phyloP scores from a whole-genome alignment of 176 grass and related monocot genomes.

The Juncus inflexus region DNA sequence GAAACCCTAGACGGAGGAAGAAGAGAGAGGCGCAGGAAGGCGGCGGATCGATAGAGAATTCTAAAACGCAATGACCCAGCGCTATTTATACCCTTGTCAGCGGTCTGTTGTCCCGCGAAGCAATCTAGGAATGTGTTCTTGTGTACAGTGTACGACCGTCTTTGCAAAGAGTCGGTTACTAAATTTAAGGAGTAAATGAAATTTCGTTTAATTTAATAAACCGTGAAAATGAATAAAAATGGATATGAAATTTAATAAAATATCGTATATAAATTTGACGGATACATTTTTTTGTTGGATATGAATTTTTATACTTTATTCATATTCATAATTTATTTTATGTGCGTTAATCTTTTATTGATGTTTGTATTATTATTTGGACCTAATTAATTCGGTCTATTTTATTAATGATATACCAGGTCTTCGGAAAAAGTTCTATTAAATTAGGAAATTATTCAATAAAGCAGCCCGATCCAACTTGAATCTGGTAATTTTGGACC shows the following conservation, averaged over 20 bases:
- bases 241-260: no score
- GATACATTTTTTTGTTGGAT: no score
- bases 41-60: conserved; percentile 39
- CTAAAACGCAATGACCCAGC: background rate
- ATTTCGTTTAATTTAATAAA: no score
- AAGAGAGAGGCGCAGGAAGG: conserved; percentile 7
- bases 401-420: background rate
- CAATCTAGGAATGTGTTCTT: background rate
- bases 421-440: background rate
- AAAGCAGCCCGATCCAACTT: background rate
- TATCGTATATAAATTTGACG: no score
- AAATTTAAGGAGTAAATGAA: no score
- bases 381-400: background rate
- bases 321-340: no score
- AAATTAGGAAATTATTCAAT: conserved; percentile 5
- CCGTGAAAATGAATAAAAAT: no score
- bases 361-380: no score
- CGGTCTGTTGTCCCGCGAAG: conserved; percentile 13
- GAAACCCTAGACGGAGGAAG: conserved; percentile 40
- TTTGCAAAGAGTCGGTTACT: no score
- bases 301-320: no score
- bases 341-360: no score
- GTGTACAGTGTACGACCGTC: no score
- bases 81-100: conserved; percentile 28
- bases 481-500: conserved; percentile 1